These are phyloP conservation scores for Linum tenue DNA, from an alignment of 345 rosid species.

Conservation along the genomic window DNA sequence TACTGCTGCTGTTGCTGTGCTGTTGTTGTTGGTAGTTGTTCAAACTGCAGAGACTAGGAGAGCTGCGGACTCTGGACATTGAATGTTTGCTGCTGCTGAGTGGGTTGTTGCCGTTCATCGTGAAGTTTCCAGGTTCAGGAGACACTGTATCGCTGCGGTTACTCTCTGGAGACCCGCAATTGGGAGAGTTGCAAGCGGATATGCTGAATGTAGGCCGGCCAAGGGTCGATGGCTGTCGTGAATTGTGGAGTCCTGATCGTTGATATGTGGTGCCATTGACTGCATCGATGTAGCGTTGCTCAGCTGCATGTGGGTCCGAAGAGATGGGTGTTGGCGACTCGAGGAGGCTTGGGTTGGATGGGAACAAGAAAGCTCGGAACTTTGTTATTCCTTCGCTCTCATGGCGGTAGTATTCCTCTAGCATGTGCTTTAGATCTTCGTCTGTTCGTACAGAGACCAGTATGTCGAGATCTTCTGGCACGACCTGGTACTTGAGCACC, in stretches of 20 bases:
- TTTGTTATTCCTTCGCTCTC: conserved; percentile 39
- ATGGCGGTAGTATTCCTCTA: conserved; percentile 60
- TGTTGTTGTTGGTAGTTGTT: conserved; percentile 12
- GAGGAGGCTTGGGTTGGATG: conserved; percentile 27
- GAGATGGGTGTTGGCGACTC: conserved; percentile 28
- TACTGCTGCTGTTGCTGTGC: conserved; percentile 4
- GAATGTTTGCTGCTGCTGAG: conserved; percentile 17
- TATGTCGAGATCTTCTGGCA: conserved; percentile 68
- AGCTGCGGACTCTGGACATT: conserved; percentile 61
- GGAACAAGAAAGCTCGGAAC: conserved; percentile 62
- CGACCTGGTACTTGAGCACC: conserved; percentile 61
- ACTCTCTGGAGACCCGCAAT: conserved; percentile 46
- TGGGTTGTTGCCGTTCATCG: conserved; percentile 8
- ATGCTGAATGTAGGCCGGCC: conserved; percentile 33
- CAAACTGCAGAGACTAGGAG: conserved; percentile 50
- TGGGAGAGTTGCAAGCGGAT: conserved; percentile 61
- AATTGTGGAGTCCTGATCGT: background rate
- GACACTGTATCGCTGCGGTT: conserved; percentile 14
- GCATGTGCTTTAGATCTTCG: conserved; percentile 78
- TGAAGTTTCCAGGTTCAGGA: conserved; percentile 17
- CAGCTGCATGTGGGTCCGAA: conserved; percentile 33
- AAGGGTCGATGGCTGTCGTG: conserved; percentile 26
- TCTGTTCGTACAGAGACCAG: conserved; percentile 60
- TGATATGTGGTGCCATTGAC: conserved; percentile 46
- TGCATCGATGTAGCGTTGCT: conserved; percentile 78